phyloP scores from a whole-genome alignment of 1,284 basidiomycete species.

The Cryptococcus sp. region DNA sequence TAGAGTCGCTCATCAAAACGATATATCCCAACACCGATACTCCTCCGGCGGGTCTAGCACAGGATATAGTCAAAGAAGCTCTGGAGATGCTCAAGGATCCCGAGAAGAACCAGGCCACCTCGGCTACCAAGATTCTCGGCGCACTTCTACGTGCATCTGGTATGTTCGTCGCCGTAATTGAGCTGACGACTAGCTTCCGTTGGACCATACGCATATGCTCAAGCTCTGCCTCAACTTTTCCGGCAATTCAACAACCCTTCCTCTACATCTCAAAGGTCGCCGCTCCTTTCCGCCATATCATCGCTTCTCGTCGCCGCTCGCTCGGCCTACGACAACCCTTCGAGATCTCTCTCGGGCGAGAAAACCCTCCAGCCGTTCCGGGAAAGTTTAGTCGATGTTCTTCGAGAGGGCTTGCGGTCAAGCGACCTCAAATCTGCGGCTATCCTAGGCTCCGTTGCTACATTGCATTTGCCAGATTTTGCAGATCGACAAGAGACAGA shows the following conservation, averaged over 20 bases:
- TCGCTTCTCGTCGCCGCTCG: slow-evolving; percentile 42
- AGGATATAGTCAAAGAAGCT: slow-evolving; percentile 72
- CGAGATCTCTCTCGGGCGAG: slow-evolving; percentile 31
- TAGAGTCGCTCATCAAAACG: slow-evolving; percentile 64
- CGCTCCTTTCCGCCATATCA: slow-evolving; percentile 59
- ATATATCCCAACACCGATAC: slow-evolving; percentile 54
- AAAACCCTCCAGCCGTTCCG: slow-evolving; percentile 61
- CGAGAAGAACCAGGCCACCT: slow-evolving; percentile 82
- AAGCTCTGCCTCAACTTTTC: slow-evolving; percentile 66
- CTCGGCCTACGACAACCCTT: slow-evolving; percentile 32
- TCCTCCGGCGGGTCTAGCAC: slow-evolving; percentile 56
- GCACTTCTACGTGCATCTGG: slow-evolving; percentile 68
- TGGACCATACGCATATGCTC: slow-evolving; percentile 60
- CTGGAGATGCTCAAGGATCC: slow-evolving; percentile 73
- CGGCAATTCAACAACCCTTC: slow-evolving; percentile 69
- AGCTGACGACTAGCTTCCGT: slow-evolving; percentile 56
- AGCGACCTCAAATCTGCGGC: slow-evolving; percentile 54
- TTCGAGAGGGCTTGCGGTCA: slow-evolving; percentile 39
- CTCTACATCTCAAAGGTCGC: slow-evolving; percentile 66
- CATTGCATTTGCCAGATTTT: slow-evolving; percentile 61
- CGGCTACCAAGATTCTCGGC: slow-evolving; percentile 73
- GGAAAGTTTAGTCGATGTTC: slow-evolving; percentile 57
- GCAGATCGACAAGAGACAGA: slow-evolving; percentile 67
- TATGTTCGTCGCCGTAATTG: slow-evolving; percentile 46
- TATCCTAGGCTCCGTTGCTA: slow-evolving; percentile 55